A percentile compares a stretch with the other conserved stretches of the same genome.
Conservation (phyloP, 306 rosid genomes). For the Mucuna pruriens region DNA sequence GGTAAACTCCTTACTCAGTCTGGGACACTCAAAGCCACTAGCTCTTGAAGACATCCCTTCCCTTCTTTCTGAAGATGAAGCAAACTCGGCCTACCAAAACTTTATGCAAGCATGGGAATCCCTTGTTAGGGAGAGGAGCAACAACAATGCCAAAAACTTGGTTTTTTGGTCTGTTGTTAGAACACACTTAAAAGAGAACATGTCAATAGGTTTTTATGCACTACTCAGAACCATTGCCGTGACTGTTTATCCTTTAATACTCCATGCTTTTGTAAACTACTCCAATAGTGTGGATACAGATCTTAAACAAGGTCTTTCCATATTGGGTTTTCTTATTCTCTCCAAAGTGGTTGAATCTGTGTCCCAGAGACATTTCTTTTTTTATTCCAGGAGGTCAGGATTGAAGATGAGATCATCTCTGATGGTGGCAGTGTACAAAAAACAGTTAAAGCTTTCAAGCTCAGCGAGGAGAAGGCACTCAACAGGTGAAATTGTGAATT, state of each 20-base stretch:
- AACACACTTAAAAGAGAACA: slow-evolving; percentile 63
- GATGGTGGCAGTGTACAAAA: slow-evolving; percentile 76
- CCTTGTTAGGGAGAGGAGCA: slow-evolving; percentile 43
- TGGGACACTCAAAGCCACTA: slow-evolving; percentile 64
- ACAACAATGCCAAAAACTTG: slow-evolving; percentile 45
- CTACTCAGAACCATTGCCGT: slow-evolving; percentile 55
- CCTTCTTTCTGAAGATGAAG: slow-evolving; percentile 70
- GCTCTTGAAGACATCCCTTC: slow-evolving; percentile 66
- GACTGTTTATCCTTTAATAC: slow-evolving; percentile 63
- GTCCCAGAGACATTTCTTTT: slow-evolving; percentile 72
- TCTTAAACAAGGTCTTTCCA: slow-evolving; percentile 51
- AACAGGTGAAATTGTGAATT: slow-evolving; percentile 77
- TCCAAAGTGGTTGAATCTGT: slow-evolving; percentile 63
- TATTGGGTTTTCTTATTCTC: slow-evolving; percentile 56
- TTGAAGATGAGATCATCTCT: slow-evolving; percentile 83
- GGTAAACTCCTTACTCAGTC: slow-evolving; percentile 61
- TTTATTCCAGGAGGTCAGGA: slow-evolving; percentile 67
- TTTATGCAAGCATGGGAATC: slow-evolving; percentile 64
- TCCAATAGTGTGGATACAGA: slow-evolving; percentile 43
- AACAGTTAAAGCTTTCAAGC: slow-evolving; percentile 75
- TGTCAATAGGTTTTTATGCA: slow-evolving; percentile 53
- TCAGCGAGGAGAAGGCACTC: slow-evolving; percentile 66
- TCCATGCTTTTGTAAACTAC: slow-evolving; percentile 71
- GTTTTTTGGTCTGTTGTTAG: slow-evolving; percentile 55
- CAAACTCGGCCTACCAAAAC: slow-evolving; percentile 49